Evolutionary conservation across 2,329 filamentous ascomycete species (phyloP).

Genomic region (Didymella segeticola): DNA sequence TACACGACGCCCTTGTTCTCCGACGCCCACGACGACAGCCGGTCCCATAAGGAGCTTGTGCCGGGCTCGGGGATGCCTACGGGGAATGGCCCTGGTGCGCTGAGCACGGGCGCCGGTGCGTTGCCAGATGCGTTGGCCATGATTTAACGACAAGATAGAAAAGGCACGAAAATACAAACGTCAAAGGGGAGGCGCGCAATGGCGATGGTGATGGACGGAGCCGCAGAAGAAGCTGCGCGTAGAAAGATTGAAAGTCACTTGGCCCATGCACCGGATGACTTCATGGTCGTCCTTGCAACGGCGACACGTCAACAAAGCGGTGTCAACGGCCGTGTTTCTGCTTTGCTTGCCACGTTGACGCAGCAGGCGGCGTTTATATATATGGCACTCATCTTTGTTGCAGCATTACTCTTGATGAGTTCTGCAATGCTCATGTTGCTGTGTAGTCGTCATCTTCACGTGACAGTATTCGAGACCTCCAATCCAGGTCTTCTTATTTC

Average conservation of each 20-base stretch:
- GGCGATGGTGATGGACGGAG: conserved; percentile 18
- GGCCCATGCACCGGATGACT: conserved; percentile 18
- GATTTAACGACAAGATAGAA: conserved; percentile 12
- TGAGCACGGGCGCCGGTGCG: conserved; percentile 35
- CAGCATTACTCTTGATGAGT: too few relatives aligned
- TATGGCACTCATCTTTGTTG: too few relatives aligned
- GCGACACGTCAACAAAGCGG: conserved; percentile 13
- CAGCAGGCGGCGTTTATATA: background rate
- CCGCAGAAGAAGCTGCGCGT: conserved; percentile 19
- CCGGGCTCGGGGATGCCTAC: conserved; percentile 51
- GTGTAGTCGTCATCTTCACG: too few relatives aligned
- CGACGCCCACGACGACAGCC: conserved; percentile 87
- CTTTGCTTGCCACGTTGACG: background rate
- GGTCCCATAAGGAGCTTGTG: conserved; percentile 82
- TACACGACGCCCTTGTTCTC: conserved; percentile 97
- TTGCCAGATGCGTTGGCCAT: conserved; percentile 42
- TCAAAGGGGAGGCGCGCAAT: conserved; percentile 22
- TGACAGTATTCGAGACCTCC: too few relatives aligned
- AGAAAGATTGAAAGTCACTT: conserved; percentile 13
- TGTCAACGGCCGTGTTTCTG: conserved; percentile 3
- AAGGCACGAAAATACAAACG: conserved; percentile 10
- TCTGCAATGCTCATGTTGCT: too few relatives aligned
- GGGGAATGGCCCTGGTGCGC: conserved; percentile 45
- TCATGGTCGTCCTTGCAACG: conserved; percentile 13
- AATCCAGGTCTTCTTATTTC: too few relatives aligned